Conservation (phyloP, 2,329 filamentous ascomycete species). For the Trichoderma sp. region DNA sequence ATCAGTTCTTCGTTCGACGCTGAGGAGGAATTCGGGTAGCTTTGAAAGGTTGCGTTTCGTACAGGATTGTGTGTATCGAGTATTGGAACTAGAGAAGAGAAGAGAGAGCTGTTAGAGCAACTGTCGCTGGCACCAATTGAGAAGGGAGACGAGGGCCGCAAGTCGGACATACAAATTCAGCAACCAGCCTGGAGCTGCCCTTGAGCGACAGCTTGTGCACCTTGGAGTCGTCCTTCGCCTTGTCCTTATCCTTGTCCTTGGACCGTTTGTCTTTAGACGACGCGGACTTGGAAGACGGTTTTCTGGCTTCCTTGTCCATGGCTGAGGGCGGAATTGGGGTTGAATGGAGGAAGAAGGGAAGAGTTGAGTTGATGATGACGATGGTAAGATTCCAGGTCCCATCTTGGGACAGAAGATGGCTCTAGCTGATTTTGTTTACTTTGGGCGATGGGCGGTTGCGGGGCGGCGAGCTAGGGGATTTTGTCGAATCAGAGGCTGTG, state of each 20-base stretch:
- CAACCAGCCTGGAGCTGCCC: slow-evolving; percentile 80
- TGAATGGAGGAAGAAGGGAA: not conserved
- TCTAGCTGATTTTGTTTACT: slow-evolving; percentile 12
- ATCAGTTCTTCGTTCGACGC: not conserved
- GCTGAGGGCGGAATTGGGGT: not conserved
- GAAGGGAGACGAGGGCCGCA: slow-evolving; percentile 25
- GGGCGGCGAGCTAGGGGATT: not conserved
- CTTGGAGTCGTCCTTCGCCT: slow-evolving; percentile 74
- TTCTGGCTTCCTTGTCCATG: slow-evolving; percentile 8
- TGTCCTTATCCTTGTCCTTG: slow-evolving; percentile 34
- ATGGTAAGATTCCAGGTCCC: not conserved
- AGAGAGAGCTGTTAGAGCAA: slow-evolving; percentile 24
- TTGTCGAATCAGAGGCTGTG: not conserved
- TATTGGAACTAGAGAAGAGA: slow-evolving; percentile 74
- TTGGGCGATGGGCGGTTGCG: slow-evolving; percentile 4
- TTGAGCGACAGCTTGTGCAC: slow-evolving; percentile 92
- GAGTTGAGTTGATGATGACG: not conserved
- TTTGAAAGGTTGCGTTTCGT: slow-evolving; percentile 35
- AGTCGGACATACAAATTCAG: slow-evolving; percentile 80
- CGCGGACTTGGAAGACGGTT: not conserved
- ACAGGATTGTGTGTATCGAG: slow-evolving; percentile 96
- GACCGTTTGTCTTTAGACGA: slow-evolving; percentile 25
- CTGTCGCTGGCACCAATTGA: not conserved
- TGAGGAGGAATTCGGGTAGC: not conserved
- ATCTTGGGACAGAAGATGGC: not conserved